Conservation (phyloP, 2,329 filamentous ascomycete species). For the Phaeomoniella chlamydospora region DNA sequence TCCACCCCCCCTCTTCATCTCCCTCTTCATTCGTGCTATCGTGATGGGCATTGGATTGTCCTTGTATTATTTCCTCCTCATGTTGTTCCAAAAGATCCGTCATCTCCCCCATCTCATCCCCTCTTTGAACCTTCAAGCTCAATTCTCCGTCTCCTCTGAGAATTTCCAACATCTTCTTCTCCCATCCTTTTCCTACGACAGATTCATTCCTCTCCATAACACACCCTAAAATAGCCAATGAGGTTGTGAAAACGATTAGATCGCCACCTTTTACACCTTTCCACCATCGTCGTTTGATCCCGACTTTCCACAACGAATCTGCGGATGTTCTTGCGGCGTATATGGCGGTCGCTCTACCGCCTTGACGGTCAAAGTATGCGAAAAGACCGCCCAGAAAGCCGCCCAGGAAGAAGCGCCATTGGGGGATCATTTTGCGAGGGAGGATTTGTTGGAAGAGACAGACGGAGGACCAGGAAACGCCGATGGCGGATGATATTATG, state of each 20-base stretch:
- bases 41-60: no score
- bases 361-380: constrained; percentile 58
- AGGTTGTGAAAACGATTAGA: constrained; percentile 66
- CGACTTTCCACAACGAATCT: constrained; percentile 81
- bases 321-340: constrained; percentile 67
- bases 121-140: no score
- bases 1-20: no score
- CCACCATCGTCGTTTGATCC: constrained; percentile 85
- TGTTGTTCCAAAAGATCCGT: no score
- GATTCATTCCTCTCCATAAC: constrained; percentile 8
- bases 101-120: no score
- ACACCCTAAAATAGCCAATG: constrained; percentile 40
- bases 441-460: constrained; percentile 77
- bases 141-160: constrained; percentile 12
- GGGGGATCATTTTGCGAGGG: constrained; percentile 59
- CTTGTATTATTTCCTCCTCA: no score
- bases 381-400: constrained; percentile 77
- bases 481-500: constrained; percentile 70
- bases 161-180: constrained; percentile 7
- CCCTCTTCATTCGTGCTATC: no score
- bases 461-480: constrained; percentile 74
- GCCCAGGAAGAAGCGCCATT: constrained; percentile 77
- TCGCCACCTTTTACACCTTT: constrained; percentile 69
- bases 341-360: constrained; percentile 45
- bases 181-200: constrained; percentile 5